Base-by-base conservation (phyloP, 2,329 filamentous ascomycete genomes). In the Sclerotinia subarctica region DNA sequence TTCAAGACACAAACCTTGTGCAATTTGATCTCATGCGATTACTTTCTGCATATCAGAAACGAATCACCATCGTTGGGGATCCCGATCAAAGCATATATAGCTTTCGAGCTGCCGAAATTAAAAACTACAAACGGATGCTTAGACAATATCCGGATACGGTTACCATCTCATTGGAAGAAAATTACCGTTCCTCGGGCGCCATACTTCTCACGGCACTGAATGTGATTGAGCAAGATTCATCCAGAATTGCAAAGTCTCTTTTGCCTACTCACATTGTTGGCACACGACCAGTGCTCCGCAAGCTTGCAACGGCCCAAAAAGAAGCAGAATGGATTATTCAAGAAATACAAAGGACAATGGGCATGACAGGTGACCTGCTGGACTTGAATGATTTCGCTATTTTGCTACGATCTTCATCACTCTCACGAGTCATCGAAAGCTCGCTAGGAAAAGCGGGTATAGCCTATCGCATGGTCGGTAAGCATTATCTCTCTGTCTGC, bases 1-100 rank as follows among this genome's bases (percentile, higher is more conserved):
- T 97, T 71, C 94, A 99, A 79, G 94, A 99, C 79, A 98, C 94
- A 10, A 99, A 98, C 76, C 86, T 92, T 26, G 89, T 97, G 5
- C 94, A 99, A 78, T 98, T 96, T 75, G 93, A 97, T 73, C 82
- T 99, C 53, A 97, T 97, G 93, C 90, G 86, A 71, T 84, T 97
- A 0, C 89, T 99, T 74, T 92, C 94, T 1, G 88, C 92, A 69
- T 81, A 83, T 29, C 84, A 85, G 54, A 85, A 87, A 67, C 85
- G 88, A n/a, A 94, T 98, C 73, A 98, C 94, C 0, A 92, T 97
- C 69, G 95, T 99, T 5, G 95, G 94, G 46, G 94, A 99, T 77
- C 94, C 95, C 0, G 95, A 99, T 77, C 94, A 99, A 79, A 97
- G 94, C 77, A 99, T 99, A 68, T 99, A 98, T 77, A 92, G 94